Percentiles rank a stretch among this genome's conserved stretches.
Evolutionary conservation across 2,329 filamentous ascomycete species (phyloP).

Genomic region (Pezicula radicicola): DNA sequence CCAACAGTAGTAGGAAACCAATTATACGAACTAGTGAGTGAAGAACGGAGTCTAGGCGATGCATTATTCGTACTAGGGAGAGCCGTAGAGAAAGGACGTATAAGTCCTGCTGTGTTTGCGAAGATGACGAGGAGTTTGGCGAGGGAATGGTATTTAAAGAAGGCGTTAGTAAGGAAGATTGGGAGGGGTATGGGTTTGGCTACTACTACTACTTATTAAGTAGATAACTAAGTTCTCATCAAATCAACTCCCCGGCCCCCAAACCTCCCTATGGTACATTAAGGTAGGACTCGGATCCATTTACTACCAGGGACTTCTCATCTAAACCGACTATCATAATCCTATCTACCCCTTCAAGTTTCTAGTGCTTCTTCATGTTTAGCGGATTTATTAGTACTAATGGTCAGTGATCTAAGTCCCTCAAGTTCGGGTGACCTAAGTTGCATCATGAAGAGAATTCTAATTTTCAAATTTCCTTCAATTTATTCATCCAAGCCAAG

Average conservation of each 20-base stretch:
- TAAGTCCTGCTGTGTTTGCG: conserved; percentile 71
- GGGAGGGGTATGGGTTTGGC: conserved; percentile 69
- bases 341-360: too few species aligned
- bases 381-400: too few species aligned
- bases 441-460: too few species aligned
- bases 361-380: too few species aligned
- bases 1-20: conserved; percentile 92
- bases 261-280: too few species aligned
- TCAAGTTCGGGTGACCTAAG: too few species aligned
- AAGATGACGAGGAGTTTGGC: conserved; percentile 73
- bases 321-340: too few species aligned
- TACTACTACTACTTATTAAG: conserved; percentile 15
- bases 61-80: conserved; percentile 79
- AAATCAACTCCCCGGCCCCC: not conserved
- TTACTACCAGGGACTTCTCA: too few species aligned
- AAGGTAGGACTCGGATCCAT: too few species aligned
- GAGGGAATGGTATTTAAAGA: conserved; percentile 80
- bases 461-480: too few species aligned
- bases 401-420: too few species aligned
- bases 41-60: conserved; percentile 83
- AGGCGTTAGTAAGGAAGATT: conserved; percentile 77
- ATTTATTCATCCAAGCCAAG: too few species aligned
- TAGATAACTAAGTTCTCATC: not conserved
- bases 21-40: conserved; percentile 83
- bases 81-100: conserved; percentile 69